phyloP scores from a whole-genome alignment of 2,329 filamentous ascomycete genomes.

The Microdochium nivale region DNA sequence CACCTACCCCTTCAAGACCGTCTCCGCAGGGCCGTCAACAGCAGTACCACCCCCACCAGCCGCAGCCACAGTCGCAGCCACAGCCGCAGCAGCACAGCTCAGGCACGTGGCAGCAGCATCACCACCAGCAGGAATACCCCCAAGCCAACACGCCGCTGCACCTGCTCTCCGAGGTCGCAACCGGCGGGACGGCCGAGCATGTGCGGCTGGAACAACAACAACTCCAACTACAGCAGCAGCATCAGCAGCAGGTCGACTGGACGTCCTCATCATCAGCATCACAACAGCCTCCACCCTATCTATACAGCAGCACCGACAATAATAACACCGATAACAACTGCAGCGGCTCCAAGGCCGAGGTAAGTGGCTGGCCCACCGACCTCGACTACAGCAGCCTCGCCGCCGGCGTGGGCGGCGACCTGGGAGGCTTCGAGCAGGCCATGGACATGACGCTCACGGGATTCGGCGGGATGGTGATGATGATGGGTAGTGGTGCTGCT shows the following conservation, averaged over 20 bases:
- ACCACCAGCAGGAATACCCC: conserved; percentile 17
- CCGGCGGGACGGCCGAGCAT: conserved; percentile 24
- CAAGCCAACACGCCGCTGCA: conserved; percentile 44
- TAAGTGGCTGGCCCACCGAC: no score
- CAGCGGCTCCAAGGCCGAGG: no score
- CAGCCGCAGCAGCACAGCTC: conserved; percentile 3
- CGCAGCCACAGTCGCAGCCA: conserved; percentile 5
- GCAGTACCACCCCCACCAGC: not conserved
- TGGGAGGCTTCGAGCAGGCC: conserved; percentile 30
- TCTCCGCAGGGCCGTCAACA: not conserved
- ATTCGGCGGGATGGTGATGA: conserved; percentile 12
- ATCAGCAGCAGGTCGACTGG: conserved; percentile 2
- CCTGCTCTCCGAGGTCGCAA: conserved; percentile 49
- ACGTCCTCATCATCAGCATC: not conserved
- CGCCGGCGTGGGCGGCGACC: conserved; percentile 3
- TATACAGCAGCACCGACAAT: no score
- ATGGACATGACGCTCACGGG: conserved; percentile 32
- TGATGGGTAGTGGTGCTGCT: not conserved
- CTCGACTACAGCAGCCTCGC: conserved; percentile 26
- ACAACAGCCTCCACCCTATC: not conserved
- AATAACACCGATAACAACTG: no score
- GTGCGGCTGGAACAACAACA: conserved; percentile 8
- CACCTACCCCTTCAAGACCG: no score
- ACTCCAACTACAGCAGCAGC: conserved; percentile 11
- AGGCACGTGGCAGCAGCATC: conserved; percentile 8